Evolutionary conservation across 2,329 filamentous ascomycete genomes (phyloP), one percentile per base, ranked within the genome.

Genomic region (Lojkania enalia): DNA sequence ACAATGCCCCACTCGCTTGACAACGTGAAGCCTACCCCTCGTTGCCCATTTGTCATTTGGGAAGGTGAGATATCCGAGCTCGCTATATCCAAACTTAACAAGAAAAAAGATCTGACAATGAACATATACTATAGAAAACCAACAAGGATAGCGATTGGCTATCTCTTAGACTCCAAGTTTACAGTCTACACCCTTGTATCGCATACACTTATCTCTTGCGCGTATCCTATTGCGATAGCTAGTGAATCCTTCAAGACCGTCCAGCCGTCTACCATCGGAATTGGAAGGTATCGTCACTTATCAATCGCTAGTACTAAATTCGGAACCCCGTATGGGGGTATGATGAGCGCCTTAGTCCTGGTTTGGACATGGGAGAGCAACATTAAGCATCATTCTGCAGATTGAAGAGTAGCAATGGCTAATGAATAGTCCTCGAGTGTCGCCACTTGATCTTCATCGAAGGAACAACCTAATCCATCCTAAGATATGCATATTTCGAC

Each of bases 271-370:
- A 21, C n/a, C 9, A 30, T 45, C 38, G 36, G 32, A 42, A 20
- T 19, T 35, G 37, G 46, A 31, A 20, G 35, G 20, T 35, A 44
- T 48, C 35, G 25, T 12, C 39, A 27, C 5, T n/a, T 7, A 18
- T 35, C 35, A 29, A 6, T 11, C 14, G 20, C 15, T 33, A 4
- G 16, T 25, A 4, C 20, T 21, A 4, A 37, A 7, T 27, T 27
- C 23, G 23, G 23, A 9, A 7, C 23, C 11, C 30, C 16, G 11
- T 12, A 11, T 16, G 6, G 6, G 14, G 30, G 6, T 15, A 33
- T 11, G 30, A 33, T 33, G 14, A 15, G 11, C 30, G 9, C 14
- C 30, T 33, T 9, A n/a, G 30, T 11, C 9, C 6, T 9, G 7
- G 9, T 33, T 33, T 33, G 30, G 9, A 25, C 19, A 14, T 31